Conservation (phyloP, 2,329 filamentous ascomycete genomes). For the Aspergillus ruber region DNA sequence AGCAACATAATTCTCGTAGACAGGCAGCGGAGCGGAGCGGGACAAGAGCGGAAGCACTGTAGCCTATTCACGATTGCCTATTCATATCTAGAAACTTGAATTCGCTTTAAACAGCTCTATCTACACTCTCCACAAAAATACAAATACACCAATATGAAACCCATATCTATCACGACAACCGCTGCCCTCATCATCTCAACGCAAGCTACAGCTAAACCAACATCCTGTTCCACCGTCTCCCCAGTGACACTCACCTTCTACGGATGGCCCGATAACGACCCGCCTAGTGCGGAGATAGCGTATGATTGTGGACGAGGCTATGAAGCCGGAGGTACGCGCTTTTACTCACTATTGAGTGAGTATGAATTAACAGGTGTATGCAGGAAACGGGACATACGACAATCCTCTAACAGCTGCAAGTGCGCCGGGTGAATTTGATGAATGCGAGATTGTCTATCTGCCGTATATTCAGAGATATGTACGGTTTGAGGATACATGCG, state of each 20-base stretch:
- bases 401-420: slow-evolving; percentile 9
- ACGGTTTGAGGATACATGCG: slow-evolving; percentile 7
- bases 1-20: no score
- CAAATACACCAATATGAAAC: no score
- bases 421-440: slow-evolving; percentile 5
- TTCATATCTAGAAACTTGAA: no score
- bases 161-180: neutral
- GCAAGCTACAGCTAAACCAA: neutral
- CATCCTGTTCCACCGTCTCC: neutral
- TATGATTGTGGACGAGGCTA: slow-evolving; percentile 6
- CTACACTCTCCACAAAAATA: no score
- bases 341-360: neutral
- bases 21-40: no score
- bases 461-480: slow-evolving; percentile 10
- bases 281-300: slow-evolving; percentile 4
- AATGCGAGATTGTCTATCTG: slow-evolving; percentile 10
- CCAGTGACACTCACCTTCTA: slow-evolving; percentile 4
- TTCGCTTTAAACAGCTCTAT: no score
- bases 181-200: neutral
- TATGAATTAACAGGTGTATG: neutral
- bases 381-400: slow-evolving; percentile 5
- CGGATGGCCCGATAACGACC: slow-evolving; percentile 7
- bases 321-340: slow-evolving; percentile 2
- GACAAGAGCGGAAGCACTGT: no score
- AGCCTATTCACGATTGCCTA: no score